Conservation (phyloP, 306 rosid species). For the Fragaria nilgerrensis region DNA sequence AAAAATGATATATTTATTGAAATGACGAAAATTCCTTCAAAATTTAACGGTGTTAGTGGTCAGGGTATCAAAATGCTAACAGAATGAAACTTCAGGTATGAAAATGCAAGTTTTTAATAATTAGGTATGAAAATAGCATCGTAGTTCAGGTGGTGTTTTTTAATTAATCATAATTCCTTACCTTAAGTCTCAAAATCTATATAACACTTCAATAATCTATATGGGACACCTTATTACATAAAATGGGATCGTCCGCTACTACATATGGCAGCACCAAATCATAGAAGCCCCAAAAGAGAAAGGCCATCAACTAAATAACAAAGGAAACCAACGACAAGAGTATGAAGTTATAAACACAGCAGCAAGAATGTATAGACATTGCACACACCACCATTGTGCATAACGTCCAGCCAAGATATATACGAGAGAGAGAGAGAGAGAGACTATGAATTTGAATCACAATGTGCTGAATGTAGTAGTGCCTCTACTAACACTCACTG, state of each 20-base stretch:
- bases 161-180: no score
- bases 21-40: no score
- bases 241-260: background rate
- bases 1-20: no score
- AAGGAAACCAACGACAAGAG: background rate
- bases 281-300: background rate
- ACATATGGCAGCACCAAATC: background rate
- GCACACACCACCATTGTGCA: background rate
- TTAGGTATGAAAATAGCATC: no score
- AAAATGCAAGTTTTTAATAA: no score
- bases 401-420: background rate
- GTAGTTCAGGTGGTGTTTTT: rapidly evolving
- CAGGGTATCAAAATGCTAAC: no score
- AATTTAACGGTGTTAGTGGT: no score
- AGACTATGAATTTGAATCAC: slow-evolving; percentile 15
- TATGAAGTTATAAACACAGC: background rate
- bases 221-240: background rate
- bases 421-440: background rate
- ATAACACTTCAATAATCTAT: background rate
- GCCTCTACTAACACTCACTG: slow-evolving; percentile 19
- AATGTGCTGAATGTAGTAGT: slow-evolving; percentile 14
- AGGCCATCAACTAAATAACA: background rate
- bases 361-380: background rate
- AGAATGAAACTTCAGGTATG: no score
- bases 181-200: no score